Percentiles rank a stretch among this genome's conserved stretches.
These are phyloP conservation scores for Curvularia eragrostidis DNA, from an alignment of 2,329 filamentous ascomycete genomes.

Conservation along the genomic window DNA sequence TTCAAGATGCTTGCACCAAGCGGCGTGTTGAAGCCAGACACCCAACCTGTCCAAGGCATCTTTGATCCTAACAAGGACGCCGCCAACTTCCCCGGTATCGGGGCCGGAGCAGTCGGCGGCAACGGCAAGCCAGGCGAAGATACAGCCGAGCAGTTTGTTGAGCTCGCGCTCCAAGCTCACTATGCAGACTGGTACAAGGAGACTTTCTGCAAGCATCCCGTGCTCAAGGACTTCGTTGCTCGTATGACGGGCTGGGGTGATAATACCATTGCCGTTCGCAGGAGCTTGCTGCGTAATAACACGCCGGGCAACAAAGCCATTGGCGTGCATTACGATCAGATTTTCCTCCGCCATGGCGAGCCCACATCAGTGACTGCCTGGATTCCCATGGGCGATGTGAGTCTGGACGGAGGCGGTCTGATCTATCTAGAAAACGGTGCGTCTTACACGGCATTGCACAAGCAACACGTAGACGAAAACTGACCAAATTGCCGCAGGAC, in stretches of 20 bases:
- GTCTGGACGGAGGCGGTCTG: slow-evolving; percentile 62
- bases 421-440: slow-evolving; percentile 64
- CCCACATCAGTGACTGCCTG: slow-evolving; percentile 63
- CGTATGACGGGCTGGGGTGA: slow-evolving; percentile 61
- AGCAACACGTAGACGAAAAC: neutral
- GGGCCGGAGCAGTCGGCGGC: slow-evolving; percentile 56
- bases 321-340: slow-evolving; percentile 68
- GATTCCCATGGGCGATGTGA: slow-evolving; percentile 64
- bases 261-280: slow-evolving; percentile 54
- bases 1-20: slow-evolving; percentile 62
- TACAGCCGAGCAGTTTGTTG: slow-evolving; percentile 55
- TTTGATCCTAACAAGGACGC: slow-evolving; percentile 56
- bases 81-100: slow-evolving; percentile 60
- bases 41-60: slow-evolving; percentile 60
- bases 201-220: slow-evolving; percentile 62
- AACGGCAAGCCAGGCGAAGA: slow-evolving; percentile 56
- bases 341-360: slow-evolving; percentile 63
- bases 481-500: slow-evolving; percentile 36
- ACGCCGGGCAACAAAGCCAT: slow-evolving; percentile 64
- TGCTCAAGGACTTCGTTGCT: slow-evolving; percentile 58
- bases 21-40: slow-evolving; percentile 63
- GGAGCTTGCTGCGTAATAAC: slow-evolving; percentile 64
- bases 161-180: slow-evolving; percentile 62
- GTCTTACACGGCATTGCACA: neutral
- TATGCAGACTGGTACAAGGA: slow-evolving; percentile 55